Evolutionary conservation across 176 grass and related monocot species (phyloP).

Genomic region (Saccharum officinarum): DNA sequence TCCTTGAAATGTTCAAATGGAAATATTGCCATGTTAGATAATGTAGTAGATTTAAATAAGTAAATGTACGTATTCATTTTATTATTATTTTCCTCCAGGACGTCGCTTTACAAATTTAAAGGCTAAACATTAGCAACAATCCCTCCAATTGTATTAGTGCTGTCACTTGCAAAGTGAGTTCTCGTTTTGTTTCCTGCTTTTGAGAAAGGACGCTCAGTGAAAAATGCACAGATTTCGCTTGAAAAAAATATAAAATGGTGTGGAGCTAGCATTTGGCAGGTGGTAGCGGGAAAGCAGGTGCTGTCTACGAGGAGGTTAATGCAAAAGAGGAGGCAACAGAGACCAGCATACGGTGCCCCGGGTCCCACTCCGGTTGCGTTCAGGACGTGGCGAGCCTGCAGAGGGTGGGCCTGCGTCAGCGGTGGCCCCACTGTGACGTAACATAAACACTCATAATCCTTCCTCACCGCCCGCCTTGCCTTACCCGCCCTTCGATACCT

Average conservation of each 20-base stretch:
- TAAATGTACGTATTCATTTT: neutral
- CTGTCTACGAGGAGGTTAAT: constrained; percentile 24
- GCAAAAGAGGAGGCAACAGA: neutral
- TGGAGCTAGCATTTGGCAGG: neutral
- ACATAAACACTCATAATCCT: neutral
- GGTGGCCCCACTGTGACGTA: neutral
- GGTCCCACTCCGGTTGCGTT: neutral
- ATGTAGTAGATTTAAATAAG: too few relatives aligned
- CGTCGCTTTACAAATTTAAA: neutral
- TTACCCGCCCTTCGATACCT: neutral
- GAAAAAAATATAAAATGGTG: neutral
- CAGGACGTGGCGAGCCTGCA: constrained; percentile 12
- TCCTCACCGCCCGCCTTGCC: constrained; percentile 42
- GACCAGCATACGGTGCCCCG: neutral
- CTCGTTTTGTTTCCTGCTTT: neutral
- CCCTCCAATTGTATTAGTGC: neutral
- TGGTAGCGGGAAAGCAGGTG: neutral
- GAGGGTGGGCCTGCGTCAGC: constrained; percentile 37
- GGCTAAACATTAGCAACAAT: neutral
- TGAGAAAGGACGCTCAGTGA: neutral
- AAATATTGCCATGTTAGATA: neutral
- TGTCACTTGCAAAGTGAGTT: too few relatives aligned
- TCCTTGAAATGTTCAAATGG: neutral
- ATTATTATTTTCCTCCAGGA: neutral
- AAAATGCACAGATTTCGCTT: neutral